Percentiles rank a stretch among this genome's conserved stretches.
phyloP scores from a whole-genome alignment of 2,329 filamentous ascomycete species.

The Shiraia sp. region DNA sequence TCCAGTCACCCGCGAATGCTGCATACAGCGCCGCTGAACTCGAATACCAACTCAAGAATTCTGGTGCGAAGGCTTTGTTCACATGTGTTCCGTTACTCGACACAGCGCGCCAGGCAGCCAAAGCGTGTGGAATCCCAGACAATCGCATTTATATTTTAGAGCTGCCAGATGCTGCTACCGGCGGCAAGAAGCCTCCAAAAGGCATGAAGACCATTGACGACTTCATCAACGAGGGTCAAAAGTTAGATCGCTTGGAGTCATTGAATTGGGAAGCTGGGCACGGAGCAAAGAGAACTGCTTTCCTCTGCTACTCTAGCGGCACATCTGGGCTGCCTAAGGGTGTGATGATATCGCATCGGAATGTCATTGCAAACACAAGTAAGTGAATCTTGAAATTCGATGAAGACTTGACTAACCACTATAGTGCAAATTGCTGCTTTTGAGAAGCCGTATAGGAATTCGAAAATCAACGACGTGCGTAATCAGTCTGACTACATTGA shows the following conservation, averaged over 20 bases:
- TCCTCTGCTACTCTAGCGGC: slow-evolving; percentile 79
- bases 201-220: slow-evolving; percentile 68
- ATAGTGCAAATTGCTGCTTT: slow-evolving; percentile 61
- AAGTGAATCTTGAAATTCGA: slow-evolving; percentile 3
- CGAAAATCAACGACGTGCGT: slow-evolving; percentile 32
- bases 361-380: slow-evolving; percentile 74
- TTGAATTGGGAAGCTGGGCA: slow-evolving; percentile 67
- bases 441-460: slow-evolving; percentile 53
- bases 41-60: slow-evolving; percentile 71
- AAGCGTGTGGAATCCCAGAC: slow-evolving; percentile 64
- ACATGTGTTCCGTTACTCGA: slow-evolving; percentile 70
- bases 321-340: slow-evolving; percentile 83
- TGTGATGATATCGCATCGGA: slow-evolving; percentile 79
- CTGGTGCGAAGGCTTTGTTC: slow-evolving; percentile 70
- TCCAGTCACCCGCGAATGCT: slow-evolving; percentile 75
- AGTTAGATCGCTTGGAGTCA: slow-evolving; percentile 57
- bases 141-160: slow-evolving; percentile 71
- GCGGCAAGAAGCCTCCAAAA: slow-evolving; percentile 50
- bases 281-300: slow-evolving; percentile 70
- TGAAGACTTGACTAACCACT: slow-evolving; percentile 3
- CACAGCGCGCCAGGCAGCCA: slow-evolving; percentile 66
- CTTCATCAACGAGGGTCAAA: slow-evolving; percentile 64
- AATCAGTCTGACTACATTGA: slow-evolving; percentile 54
- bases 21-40: slow-evolving; percentile 72
- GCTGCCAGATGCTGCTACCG: slow-evolving; percentile 60